Evolutionary conservation across 1,139 yeast genomes (phyloP).

Genomic region (Pichia sp.): DNA sequence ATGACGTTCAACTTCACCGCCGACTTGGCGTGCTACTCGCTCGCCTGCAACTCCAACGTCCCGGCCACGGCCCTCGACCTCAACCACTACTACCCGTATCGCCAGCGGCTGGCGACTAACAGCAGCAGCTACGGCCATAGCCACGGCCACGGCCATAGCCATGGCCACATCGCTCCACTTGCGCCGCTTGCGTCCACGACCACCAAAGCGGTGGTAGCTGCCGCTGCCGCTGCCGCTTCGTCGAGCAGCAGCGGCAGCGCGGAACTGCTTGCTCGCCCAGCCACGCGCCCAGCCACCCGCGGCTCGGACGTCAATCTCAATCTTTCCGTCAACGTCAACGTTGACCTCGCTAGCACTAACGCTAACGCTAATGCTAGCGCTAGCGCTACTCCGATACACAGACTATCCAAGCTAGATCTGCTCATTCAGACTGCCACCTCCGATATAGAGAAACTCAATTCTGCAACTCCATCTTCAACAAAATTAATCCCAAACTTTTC

Average conservation of each 20-base stretch:
- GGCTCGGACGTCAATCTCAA: too few relatives aligned
- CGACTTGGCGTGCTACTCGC: slow-evolving; percentile 26
- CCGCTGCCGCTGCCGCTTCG: too few relatives aligned
- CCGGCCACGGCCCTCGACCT: slow-evolving; percentile 20
- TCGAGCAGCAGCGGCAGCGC: too few relatives aligned
- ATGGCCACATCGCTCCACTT: background rate
- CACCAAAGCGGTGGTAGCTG: too few relatives aligned
- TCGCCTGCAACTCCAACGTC: slow-evolving; percentile 22
- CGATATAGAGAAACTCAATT: slow-evolving; percentile 1
- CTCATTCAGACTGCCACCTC: slow-evolving; percentile 27
- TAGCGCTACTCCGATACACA: background rate
- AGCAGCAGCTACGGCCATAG: slow-evolving; percentile 11
- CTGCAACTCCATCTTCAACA: slow-evolving; percentile 1
- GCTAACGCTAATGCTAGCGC: too few relatives aligned
- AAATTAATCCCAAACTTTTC: slow-evolving; percentile 6
- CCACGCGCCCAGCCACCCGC: too few relatives aligned
- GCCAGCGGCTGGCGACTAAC: slow-evolving; percentile 14
- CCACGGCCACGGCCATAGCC: background rate
- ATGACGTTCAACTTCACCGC: slow-evolving; percentile 18
- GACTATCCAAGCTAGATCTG: slow-evolving; percentile 23
- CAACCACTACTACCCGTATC: slow-evolving; percentile 14
- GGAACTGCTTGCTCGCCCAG: too few relatives aligned
- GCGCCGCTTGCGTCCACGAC: too few relatives aligned
- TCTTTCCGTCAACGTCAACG: too few relatives aligned
- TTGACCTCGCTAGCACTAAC: too few relatives aligned